Evolutionary conservation across 495 filamentous ascomycete species (phyloP).

Genomic region (Penicillium diatomitis): DNA sequence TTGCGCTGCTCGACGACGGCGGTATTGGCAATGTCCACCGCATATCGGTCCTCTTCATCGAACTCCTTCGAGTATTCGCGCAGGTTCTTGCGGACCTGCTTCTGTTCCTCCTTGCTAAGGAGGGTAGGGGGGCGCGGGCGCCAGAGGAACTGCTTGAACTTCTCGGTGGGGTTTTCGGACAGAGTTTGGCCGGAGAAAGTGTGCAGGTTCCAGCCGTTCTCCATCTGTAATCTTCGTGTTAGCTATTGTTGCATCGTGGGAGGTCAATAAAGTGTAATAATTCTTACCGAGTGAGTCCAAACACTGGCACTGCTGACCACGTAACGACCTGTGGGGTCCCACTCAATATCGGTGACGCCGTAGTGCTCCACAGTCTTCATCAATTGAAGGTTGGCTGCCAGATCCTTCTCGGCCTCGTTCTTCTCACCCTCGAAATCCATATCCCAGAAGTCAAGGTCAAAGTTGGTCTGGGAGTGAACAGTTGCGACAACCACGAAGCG

Average conservation of each 20-base stretch:
- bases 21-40: slow-evolving; percentile 83
- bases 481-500: slow-evolving; percentile 90
- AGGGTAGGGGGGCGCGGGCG: slow-evolving; percentile 83
- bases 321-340: slow-evolving; percentile 93
- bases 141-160: slow-evolving; percentile 96
- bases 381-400: slow-evolving; percentile 86
- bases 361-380: slow-evolving; percentile 93
- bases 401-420: slow-evolving; percentile 81
- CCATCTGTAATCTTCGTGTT: slow-evolving; percentile 54
- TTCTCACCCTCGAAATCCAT: slow-evolving; percentile 97
- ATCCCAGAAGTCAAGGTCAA: slow-evolving; percentile 95
- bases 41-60: slow-evolving; percentile 88
- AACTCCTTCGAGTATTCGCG: slow-evolving; percentile 91
- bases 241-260: background rate
- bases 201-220: slow-evolving; percentile 97
- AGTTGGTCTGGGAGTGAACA: slow-evolving; percentile 82
- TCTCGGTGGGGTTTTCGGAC: slow-evolving; percentile 86
- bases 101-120: slow-evolving; percentile 89
- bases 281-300: slow-evolving; percentile 88
- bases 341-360: slow-evolving; percentile 93
- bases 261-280: background rate
- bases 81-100: slow-evolving; percentile 94
- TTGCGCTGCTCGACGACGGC: slow-evolving; percentile 85
- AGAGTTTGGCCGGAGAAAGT: slow-evolving; percentile 87
- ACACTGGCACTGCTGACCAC: slow-evolving; percentile 84